Base-by-base conservation (phyloP, 768 basidiomycete species). In the Suillus subluteus region DNA sequence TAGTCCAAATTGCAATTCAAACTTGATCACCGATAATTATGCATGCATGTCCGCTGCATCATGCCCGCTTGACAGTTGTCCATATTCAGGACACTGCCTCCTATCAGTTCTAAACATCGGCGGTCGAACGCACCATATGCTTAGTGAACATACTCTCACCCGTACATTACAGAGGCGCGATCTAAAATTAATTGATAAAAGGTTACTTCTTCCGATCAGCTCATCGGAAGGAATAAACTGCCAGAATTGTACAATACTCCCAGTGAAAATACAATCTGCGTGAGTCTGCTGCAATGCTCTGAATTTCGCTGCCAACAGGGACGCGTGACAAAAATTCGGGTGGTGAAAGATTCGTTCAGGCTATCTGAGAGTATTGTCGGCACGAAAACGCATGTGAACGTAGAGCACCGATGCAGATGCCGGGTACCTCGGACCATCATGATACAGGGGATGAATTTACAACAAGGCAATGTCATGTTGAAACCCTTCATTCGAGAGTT, bases 381-480 rank as follows among this genome's bases (percentile, higher is more conserved):
- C 40, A 41, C 40, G 11, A 41, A 59, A 41, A 21, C 59, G 9
- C 37, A 37, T 61, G 59, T 61, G 59, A 61, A 61, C 40, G 41
- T 43, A 61, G 59, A 18, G 59, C 59, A 38, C 38, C 15, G 38
- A 40, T 37, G 23, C 13, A 26, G 23, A 38, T n/a, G 23, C 55
- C 21, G 9, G 35, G n/a, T n/a, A n/a, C 37, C 9, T 18, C 6
- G 35, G 6, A 35, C 37, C 12, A 11, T 26, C 26, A 26, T 26
- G 26, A 26, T n/a, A 13, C 6, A 23, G 18, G 21, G 8, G 9
- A 21, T 41, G 58, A 30, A 41, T 59, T 4, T 55, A 11, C 18
- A 21, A 55, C 30, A 21, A 52, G 30, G 30, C 26, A 18, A 30
- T 41, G 58, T 5, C 9, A 59, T 40, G 23, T 18, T 12, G 38